phyloP scores from a whole-genome alignment of 106 monocot species.

The Dioscorea alata region DNA sequence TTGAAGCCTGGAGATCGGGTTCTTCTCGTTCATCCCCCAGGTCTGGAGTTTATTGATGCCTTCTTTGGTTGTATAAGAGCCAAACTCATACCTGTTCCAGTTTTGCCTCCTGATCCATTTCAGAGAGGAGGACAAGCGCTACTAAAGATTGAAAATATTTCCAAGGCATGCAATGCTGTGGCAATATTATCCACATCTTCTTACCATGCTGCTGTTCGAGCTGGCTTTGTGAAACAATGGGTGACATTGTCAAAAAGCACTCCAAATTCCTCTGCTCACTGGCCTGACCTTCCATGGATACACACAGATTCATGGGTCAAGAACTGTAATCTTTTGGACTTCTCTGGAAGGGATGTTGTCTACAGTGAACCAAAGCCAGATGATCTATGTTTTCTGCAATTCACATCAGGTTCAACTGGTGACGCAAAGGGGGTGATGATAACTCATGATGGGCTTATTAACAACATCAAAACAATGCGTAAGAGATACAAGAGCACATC shows the following conservation, averaged over 20 bases:
- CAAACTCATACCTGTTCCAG: conserved; percentile 40
- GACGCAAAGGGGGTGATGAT: conserved; percentile 60
- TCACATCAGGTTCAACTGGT: conserved; percentile 57
- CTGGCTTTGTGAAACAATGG: conserved; percentile 38
- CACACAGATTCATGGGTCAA: conserved; percentile 40
- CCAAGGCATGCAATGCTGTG: conserved; percentile 26
- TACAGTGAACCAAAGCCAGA: conserved; percentile 12
- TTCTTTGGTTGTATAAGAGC: conserved; percentile 51
- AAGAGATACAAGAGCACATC: conserved; percentile 42
- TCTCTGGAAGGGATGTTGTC: neutral
- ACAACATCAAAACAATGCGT: conserved; percentile 46
- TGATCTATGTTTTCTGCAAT: conserved; percentile 51
- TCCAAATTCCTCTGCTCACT: conserved; percentile 18
- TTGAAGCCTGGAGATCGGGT: conserved; percentile 37
- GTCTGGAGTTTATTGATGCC: conserved; percentile 52
- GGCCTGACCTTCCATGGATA: conserved; percentile 54
- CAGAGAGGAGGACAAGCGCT: conserved; percentile 48
- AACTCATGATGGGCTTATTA: conserved; percentile 48
- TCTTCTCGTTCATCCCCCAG: conserved; percentile 41
- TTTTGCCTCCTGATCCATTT: conserved; percentile 47
- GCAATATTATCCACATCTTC: conserved; percentile 56
- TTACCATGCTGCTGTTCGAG: conserved; percentile 49
- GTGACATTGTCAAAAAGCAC: conserved; percentile 21
- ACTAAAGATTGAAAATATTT: conserved; percentile 42
- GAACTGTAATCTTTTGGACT: conserved; percentile 1